A percentile compares a stretch with the other conserved stretches of the same genome.
These are phyloP conservation scores for Pisolithus albus DNA, from an alignment of 768 basidiomycete species.

Conservation along the genomic window DNA sequence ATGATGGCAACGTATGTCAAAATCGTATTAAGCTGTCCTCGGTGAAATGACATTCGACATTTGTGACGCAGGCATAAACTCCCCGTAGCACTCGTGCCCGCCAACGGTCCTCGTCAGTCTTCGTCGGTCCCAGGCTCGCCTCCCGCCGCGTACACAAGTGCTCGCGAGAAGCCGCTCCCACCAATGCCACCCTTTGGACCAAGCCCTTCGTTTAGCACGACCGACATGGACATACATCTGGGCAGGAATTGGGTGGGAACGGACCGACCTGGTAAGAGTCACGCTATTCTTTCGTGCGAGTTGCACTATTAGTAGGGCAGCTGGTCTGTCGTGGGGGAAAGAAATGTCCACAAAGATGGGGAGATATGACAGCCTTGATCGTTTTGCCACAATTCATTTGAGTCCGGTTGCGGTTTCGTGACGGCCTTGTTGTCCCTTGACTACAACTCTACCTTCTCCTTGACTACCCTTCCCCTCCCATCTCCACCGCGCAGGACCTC, in stretches of 20 bases:
- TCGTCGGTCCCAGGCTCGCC: conserved; percentile 23
- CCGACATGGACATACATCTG: conserved; percentile 23
- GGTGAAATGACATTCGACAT: not conserved
- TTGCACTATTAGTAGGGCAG: not conserved
- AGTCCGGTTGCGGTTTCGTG: conserved; percentile 9
- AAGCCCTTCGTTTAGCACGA: conserved; percentile 16
- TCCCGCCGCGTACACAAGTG: conserved; percentile 5
- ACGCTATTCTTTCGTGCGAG: not conserved
- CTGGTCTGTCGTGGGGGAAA: not conserved
- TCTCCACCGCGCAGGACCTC: conserved; percentile 10
- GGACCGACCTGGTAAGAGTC: conserved; percentile 17
- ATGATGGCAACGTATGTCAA: conserved; percentile 19
- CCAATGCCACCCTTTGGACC: conserved; percentile 23
- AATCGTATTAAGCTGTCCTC: not conserved
- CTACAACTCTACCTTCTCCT: not conserved
- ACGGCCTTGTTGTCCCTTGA: no score
- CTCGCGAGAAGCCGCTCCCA: conserved; percentile 32
- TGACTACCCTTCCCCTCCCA: conserved; percentile 15
- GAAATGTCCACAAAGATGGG: not conserved
- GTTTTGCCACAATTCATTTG: conserved; percentile 12
- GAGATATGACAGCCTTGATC: not conserved
- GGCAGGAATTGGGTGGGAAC: conserved; percentile 21
- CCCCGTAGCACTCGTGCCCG: conserved; percentile 18
- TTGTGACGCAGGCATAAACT: conserved; percentile 15
- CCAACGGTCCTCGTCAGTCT: conserved; percentile 10